Evolutionary conservation across 768 basidiomycete species (phyloP), one percentile per base, ranked within the genome.

Genomic region (Pleurotus tuber-regium): DNA sequence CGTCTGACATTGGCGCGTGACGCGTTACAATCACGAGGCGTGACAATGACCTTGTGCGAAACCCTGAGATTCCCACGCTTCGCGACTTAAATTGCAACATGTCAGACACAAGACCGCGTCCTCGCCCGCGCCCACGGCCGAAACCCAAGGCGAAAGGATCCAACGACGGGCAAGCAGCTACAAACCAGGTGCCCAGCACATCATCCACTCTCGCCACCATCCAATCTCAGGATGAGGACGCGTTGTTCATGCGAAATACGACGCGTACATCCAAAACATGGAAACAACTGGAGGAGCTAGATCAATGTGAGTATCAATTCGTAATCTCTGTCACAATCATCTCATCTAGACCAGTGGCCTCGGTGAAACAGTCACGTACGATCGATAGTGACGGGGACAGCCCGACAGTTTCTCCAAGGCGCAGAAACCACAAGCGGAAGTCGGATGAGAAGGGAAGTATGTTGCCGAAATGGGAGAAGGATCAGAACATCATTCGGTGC

Each of bases 161-260:
- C 44, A 3, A 46, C 46, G n/a, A n/a, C n/a, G n/a, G n/a, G n/a
- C n/a, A n/a, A n/a, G n/a, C n/a, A n/a, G n/a, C n/a, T n/a, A 36
- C 56, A 24, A 40, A 42, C 21, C 18, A 52, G 19, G 38, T 11
- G 50, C 30, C 36, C 59, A 52, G 50, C 53, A 10, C 51, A 7
- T 14, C 57, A 24, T 46, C 57, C 51, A 48, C 7, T 42, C 52
- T 46, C 39, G 52, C 52, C 43, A 59, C 56, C 38, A 65, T 62
- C 16, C 65, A 68, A 42, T 66, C 70, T 18, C 63, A 77, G 9
- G 84, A 89, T 52, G 80, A 80, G 43, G 87, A 91, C 63, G 80
- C 78, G 12, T 71, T 80, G 64, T 91, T 90, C 58, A 78, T 89
- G 59, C 78, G 78, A 43, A 92, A 89, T 62, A 72, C 68, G 38